These are phyloP conservation scores for Penicillium nordicum DNA, from an alignment of 2,329 filamentous ascomycete genomes.

Conservation along the genomic window DNA sequence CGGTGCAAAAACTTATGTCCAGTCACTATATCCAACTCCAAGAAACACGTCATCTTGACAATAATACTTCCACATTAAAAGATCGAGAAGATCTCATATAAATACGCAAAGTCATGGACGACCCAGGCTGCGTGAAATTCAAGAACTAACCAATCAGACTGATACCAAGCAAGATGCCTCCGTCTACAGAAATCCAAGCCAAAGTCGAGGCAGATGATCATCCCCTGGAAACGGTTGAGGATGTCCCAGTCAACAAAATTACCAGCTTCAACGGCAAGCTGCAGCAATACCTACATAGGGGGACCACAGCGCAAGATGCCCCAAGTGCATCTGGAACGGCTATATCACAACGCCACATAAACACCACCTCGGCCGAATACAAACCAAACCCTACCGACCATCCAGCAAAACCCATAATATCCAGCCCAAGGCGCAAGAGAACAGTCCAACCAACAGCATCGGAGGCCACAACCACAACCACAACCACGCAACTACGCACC, in stretches of 20 bases:
- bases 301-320: background rate
- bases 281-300: constrained; percentile 32
- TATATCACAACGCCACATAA: background rate
- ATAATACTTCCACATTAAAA: background rate
- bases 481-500: constrained; percentile 18
- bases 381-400: background rate
- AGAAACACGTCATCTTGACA: constrained; percentile 1
- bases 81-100: background rate
- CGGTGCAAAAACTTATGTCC: too few species aligned
- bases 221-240: constrained; percentile 5
- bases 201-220: constrained; percentile 11
- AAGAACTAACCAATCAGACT: constrained; percentile 1
- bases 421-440: constrained; percentile 18
- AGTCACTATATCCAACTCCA: background rate
- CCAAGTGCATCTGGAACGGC: background rate
- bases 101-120: background rate
- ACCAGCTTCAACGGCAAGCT: constrained; percentile 38
- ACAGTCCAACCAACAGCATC: background rate
- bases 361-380: background rate
- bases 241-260: constrained; percentile 33
- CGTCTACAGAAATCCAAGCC: background rate
- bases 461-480: background rate
- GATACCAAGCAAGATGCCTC: constrained; percentile 5
- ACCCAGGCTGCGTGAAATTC: background rate
- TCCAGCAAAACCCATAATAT: background rate